Evolutionary conservation across 495 filamentous ascomycete genomes (phyloP), one percentile per base, ranked within the genome.

Genomic region (Diplogelasinospora grovesii): DNA sequence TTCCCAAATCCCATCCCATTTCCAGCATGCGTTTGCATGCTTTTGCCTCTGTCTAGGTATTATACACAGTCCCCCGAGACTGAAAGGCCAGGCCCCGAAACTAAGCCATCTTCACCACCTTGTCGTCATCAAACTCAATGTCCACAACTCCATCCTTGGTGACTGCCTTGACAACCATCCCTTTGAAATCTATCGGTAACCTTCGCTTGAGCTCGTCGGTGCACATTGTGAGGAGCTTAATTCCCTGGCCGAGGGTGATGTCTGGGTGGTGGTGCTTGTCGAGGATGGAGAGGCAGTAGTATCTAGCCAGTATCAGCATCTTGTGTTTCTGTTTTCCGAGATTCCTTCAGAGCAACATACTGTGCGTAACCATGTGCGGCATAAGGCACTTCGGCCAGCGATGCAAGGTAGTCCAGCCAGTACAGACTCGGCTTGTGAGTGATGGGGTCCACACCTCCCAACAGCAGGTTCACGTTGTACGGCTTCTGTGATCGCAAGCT

Each of bases 261-360:
- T 96, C 79, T 24, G 92, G 90, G 48, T 97, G 85, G 59, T 98
- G 92, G 53, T 97, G 92, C 68, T 98, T 98, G 68, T 98, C 92
- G 14, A 98, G 78, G 46, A 94, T 89, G 3, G 87, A 93, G 29
- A 97, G 73, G 62, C 89, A 95, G 73, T 95, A 95, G 68, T 94
- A 94, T 70, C 57, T 66, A 25, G 25, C 29, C 5, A 23, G 39
- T 22, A 31, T 59, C 38, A 60, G 45, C 38, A 25, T 10, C 3
- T 6, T 5, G 10, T 18, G 18, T 5, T 0, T 0, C 1, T 18
- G 8, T 14, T 3, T 2, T 14, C 1, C 8, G 8, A 43, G 10
- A n/a, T 3, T 23, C 1, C 22, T 22, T 4, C 8, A 43, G 13
- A 25, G 18, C 36, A 44, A 78, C 86, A 42, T 82, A 90, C 81